Conservation (phyloP, 768 basidiomycete genomes). For the Xanthoconium stramineum region DNA sequence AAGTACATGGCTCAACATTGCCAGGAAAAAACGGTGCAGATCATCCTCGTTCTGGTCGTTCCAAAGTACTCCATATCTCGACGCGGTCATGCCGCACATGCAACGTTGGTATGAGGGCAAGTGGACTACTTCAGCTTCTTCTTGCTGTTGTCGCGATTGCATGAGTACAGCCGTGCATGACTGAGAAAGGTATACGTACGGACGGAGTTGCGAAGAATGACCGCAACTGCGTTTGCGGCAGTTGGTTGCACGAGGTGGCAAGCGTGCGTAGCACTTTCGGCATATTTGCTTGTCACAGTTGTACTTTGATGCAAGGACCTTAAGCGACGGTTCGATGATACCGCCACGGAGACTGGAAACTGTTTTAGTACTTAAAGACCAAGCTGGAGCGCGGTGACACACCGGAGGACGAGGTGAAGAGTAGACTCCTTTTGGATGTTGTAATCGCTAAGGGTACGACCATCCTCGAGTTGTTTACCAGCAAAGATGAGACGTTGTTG, state of each 20-base stretch:
- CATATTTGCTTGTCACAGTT: constrained; percentile 99
- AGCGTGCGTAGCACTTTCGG: constrained; percentile 99
- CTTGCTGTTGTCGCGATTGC: constrained; percentile 50
- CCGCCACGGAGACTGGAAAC: constrained; percentile 47
- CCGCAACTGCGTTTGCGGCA: constrained; percentile 95
- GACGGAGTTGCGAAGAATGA: constrained; percentile 87
- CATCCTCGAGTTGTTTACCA: constrained; percentile 98
- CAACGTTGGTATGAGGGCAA: constrained; percentile 1
- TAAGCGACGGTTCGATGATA: constrained; percentile 98
- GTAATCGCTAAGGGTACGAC: constrained; percentile 93
- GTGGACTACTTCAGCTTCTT: constrained; percentile 89
- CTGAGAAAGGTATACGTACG: constrained; percentile 51
- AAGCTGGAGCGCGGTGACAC: constrained; percentile 22
- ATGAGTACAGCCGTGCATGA: not conserved
- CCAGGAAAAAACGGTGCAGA: not conserved
- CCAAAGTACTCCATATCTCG: constrained; percentile 13
- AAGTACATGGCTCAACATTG: constrained; percentile 18
- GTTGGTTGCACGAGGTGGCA: constrained; percentile 99
- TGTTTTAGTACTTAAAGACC: not conserved
- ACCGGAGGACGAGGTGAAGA: constrained; percentile 96
- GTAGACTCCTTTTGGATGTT: constrained; percentile 99
- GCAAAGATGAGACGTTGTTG: constrained; percentile 50
- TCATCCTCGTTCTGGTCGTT: not conserved
- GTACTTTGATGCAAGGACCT: constrained; percentile 95
- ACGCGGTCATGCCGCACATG: constrained; percentile 1